Evolutionary conservation across 192 early-diverging fungal species (phyloP), one percentile per base, ranked within the genome.

Genomic region (Backusella tarrabulga): DNA sequence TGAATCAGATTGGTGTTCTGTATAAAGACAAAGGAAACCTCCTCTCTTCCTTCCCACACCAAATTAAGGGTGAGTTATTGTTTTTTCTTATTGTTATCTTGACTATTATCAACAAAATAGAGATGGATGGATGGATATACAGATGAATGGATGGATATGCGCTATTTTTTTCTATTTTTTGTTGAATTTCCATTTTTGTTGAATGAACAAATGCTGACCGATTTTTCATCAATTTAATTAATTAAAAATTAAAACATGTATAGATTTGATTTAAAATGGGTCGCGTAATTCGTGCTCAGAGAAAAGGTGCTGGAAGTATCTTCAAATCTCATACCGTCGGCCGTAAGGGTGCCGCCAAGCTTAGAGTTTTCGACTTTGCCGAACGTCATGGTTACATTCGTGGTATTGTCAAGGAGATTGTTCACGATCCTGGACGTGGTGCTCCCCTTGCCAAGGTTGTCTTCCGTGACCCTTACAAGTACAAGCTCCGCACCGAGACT

Each of bases 281-380:
- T 94, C 93, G 98, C 86, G 98, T 99, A 81, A 97, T 99, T 88
- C 93, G 97, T 90, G 92, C 93, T 85, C 98, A 99, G 87, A 90
- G 98, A 89, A 99, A 99, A 88, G 74, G 74, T 75, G 93, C 96
- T 80, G 97, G 97, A 87, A 95, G 96, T 78, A 98, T 99, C 87
- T 99, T 99, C 95, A 97, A 94, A 88, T 87, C 98, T 85, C 94
- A 94, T 90, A 95, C 92, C 85, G 91, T 91, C 84, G 92, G 91
- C 85, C 92, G 98, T 83, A 92, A 96, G 87, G 98, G 96, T 76
- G 96, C 98, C 75, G 98, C 98, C 85, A 95, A 97, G 92, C 91
- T 94, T 88, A 92, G 98, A 80, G 83, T 95, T 74, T 85, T 96
- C 74, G 98, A 99, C 89, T 99, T 89, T 84, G 91, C 97, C 79